Percentiles rank a stretch among this genome's conserved stretches.
phyloP scores from a whole-genome alignment of 176 grass and related monocot genomes.

The Saccharum spontaneum region DNA sequence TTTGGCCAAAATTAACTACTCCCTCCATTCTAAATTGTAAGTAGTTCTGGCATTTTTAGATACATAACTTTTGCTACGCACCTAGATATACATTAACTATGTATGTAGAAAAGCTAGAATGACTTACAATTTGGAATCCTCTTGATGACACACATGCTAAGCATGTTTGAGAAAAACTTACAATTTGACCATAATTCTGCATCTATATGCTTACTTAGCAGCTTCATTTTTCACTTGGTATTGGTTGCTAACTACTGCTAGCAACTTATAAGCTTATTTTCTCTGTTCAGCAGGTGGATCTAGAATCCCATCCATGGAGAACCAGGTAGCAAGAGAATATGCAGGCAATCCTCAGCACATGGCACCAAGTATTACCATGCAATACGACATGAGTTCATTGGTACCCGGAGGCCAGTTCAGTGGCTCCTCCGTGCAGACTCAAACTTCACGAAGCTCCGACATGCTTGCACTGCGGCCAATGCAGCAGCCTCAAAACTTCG shows the following conservation, averaged over 20 bases:
- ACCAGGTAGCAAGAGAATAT: slow-evolving; percentile 44
- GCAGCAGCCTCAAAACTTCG: slow-evolving; percentile 46
- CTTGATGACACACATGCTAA: too few relatives aligned
- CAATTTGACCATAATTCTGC: not conserved
- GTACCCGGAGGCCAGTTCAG: slow-evolving; percentile 50
- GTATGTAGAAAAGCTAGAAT: too few relatives aligned
- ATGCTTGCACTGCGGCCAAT: slow-evolving; percentile 54
- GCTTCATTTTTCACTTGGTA: slow-evolving; percentile 13
- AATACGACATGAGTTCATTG: slow-evolving; percentile 51
- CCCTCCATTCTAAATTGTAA: not conserved
- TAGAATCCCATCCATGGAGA: slow-evolving; percentile 43
- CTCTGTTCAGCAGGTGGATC: slow-evolving; percentile 46
- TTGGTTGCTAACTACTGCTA: not conserved
- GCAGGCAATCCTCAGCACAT: slow-evolving; percentile 42
- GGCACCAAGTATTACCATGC: slow-evolving; percentile 39
- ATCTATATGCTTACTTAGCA: too few relatives aligned
- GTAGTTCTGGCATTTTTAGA: not conserved
- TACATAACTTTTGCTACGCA: not conserved
- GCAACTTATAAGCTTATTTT: slow-evolving; percentile 21
- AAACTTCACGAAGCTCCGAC: slow-evolving; percentile 42
- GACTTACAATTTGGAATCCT: too few relatives aligned
- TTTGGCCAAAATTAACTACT: slow-evolving; percentile 9
- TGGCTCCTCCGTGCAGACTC: slow-evolving; percentile 47
- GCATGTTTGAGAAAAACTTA: too few relatives aligned
- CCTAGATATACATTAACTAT: too few relatives aligned